These are phyloP conservation scores for Aphanocladium album DNA, from an alignment of 2,329 filamentous ascomycete genomes.

Conservation along the genomic window DNA sequence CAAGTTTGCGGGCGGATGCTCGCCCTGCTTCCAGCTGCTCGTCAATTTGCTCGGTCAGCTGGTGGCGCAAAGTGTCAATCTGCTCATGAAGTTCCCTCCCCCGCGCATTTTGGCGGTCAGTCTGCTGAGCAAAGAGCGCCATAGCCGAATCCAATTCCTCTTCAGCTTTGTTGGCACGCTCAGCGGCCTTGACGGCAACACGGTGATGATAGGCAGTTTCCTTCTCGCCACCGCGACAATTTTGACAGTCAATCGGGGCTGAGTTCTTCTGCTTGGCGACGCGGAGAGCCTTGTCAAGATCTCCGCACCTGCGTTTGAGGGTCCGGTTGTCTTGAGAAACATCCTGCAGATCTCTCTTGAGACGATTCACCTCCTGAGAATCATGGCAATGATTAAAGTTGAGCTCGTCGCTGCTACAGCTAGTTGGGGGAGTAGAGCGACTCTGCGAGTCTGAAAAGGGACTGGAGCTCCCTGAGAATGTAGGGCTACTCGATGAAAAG, in stretches of 20 bases:
- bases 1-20: not conserved
- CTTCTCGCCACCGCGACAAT: too few relatives aligned
- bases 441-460: not conserved
- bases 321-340: not conserved
- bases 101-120: not conserved
- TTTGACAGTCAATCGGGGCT: not conserved
- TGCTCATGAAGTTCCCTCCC: not conserved
- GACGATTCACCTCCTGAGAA: not conserved
- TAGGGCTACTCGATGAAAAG: too few relatives aligned
- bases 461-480: too few relatives aligned
- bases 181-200: not conserved
- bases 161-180: not conserved
- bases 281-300: not conserved
- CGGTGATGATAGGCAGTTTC: not conserved
- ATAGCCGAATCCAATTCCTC: not conserved
- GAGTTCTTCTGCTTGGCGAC: not conserved
- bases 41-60: not conserved
- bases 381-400: not conserved
- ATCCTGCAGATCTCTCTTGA: not conserved
- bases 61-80: not conserved
- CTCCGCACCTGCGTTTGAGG: not conserved
- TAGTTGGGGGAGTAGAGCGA: not conserved
- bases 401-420: not conserved
- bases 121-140: not conserved
- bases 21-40: not conserved